Percentiles rank a stretch among this genome's conserved stretches.
These are phyloP conservation scores for Asterochloris sp. DNA, from an alignment of 139 green algal species.

Conservation along the genomic window DNA sequence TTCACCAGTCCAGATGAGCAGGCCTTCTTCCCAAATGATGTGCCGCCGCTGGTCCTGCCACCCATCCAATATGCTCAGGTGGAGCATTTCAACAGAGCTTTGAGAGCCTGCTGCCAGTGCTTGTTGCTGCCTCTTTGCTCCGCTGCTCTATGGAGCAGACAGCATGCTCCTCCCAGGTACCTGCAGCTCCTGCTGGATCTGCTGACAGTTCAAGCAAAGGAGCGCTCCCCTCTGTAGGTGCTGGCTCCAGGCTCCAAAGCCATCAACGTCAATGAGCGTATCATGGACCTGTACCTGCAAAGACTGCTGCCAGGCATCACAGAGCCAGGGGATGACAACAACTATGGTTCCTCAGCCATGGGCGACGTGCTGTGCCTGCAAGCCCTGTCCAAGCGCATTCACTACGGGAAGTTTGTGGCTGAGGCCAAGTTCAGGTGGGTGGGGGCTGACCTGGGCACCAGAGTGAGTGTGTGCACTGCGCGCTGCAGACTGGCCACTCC, in stretches of 20 bases:
- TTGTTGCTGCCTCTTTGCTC: no score
- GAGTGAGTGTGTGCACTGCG: no score
- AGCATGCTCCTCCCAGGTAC: no score
- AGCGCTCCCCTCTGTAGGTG: conserved; percentile 33
- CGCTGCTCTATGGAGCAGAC: no score
- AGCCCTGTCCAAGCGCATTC: conserved; percentile 94
- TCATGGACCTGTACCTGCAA: conserved; percentile 86
- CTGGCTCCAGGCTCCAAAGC: conserved; percentile 52
- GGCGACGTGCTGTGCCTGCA: conserved; percentile 59
- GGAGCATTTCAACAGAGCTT: no score
- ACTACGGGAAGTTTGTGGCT: conserved; percentile 99
- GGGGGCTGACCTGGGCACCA: no score
- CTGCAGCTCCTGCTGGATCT: no score
- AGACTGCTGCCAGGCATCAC: conserved; percentile 74
- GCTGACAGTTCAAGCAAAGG: neutral
- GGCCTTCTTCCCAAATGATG: conserved; percentile 83
- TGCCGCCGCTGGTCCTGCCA: conserved; percentile 53
- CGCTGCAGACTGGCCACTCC: no score
- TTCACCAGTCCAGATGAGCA: conserved; percentile 96
- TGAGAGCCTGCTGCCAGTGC: no score
- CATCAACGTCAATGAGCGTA: conserved; percentile 91
- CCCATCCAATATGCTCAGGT: conserved; percentile 42
- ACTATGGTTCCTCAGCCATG: conserved; percentile 89
- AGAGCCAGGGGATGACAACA: conserved; percentile 83
- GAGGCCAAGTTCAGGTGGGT: conserved; percentile 90